Percentiles rank a stretch among this genome's conserved stretches.
phyloP scores from a whole-genome alignment of 257 asterid genomes.

The Fraxinus pennsylvanica region DNA sequence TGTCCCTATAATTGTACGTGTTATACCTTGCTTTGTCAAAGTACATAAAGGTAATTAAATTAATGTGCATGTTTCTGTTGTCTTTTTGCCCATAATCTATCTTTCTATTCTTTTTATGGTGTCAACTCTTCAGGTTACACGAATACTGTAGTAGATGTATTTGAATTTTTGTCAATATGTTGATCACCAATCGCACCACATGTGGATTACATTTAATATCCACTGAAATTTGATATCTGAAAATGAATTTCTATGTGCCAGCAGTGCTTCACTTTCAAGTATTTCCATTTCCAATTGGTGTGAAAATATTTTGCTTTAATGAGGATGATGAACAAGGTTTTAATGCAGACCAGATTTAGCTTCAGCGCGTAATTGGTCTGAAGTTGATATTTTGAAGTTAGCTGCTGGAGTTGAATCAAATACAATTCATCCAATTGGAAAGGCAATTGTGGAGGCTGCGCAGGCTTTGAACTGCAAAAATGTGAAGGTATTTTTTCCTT shows the following conservation, averaged over 20 bases:
- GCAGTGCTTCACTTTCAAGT: not conserved
- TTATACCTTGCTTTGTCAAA: not conserved
- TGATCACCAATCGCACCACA: slow-evolving; percentile 3
- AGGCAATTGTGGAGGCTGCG: slow-evolving; percentile 94
- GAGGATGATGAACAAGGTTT: slow-evolving; percentile 29
- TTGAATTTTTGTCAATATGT: not conserved
- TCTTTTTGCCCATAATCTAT: not conserved
- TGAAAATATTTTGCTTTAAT: slow-evolving; percentile 17
- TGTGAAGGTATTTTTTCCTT: slow-evolving; percentile 52
- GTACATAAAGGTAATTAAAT: not conserved
- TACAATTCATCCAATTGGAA: slow-evolving; percentile 97
- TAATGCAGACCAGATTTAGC: slow-evolving; percentile 59
- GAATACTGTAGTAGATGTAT: slow-evolving; percentile 2
- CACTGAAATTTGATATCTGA: slow-evolving; percentile 8
- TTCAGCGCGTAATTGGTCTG: slow-evolving; percentile 60
- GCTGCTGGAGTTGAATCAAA: slow-evolving; percentile 97
- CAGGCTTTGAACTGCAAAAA: slow-evolving; percentile 51
- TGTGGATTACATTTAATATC: not conserved
- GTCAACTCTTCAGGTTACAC: slow-evolving; percentile 9
- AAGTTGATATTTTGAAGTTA: slow-evolving; percentile 71
- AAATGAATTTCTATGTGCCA: slow-evolving; percentile 5
- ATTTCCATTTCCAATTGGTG: slow-evolving; percentile 13
- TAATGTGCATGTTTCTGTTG: not conserved
- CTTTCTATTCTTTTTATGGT: not conserved
- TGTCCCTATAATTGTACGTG: not conserved